Evolutionary conservation across 805 yeast genomes (phyloP), one percentile per base, ranked within the genome.

Genomic region (Lachancea fermentati): DNA sequence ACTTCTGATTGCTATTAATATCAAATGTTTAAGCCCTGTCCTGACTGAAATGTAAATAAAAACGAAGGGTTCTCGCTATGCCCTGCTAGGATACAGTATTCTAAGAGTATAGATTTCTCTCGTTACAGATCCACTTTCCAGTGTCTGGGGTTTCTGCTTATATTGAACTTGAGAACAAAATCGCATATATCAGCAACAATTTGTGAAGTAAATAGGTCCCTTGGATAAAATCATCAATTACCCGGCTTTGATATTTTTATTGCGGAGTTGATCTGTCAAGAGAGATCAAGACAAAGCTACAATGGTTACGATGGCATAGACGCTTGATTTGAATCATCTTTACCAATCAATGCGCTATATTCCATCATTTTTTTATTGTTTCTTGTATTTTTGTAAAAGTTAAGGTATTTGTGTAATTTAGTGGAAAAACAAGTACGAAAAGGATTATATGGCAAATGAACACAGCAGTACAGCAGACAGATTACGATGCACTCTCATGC

Each of bases 401-500:
- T 11, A 7, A 7, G 7, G 7, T 22, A 22, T 22, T 22, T 11
- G 7, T 7, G 11, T 7, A 11, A 22, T 7, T 22, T 22, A 22
- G 26, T 11, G 26, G 26, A 22, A 22, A 22, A 22, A 22, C 11
- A 22, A 22, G 9, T 11, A 22, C 11, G 11, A 22, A 11, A 22
- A 22, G 7, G 11, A 11, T 22, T 7, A 22, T 7, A 22, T 11
- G 26, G 11, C 26, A 22, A 6, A 54, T 57, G 61, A 52, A 53
- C 14, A 43, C 47, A n/a, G 46, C 50, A 4, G 49, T 60, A 7
- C 62, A 57, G 32, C 53, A 55, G 19, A 83, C 91, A 0, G 91
- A 83, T 48, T 66, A 71, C 43, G 88, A 81, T 58, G 89, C 89
- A 0, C 56, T 82, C n/a, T 71, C 84, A 11, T 78, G 86, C 48